Conservation (phyloP, 805 yeast genomes). For the Tetrapisispora arboricola region DNA sequence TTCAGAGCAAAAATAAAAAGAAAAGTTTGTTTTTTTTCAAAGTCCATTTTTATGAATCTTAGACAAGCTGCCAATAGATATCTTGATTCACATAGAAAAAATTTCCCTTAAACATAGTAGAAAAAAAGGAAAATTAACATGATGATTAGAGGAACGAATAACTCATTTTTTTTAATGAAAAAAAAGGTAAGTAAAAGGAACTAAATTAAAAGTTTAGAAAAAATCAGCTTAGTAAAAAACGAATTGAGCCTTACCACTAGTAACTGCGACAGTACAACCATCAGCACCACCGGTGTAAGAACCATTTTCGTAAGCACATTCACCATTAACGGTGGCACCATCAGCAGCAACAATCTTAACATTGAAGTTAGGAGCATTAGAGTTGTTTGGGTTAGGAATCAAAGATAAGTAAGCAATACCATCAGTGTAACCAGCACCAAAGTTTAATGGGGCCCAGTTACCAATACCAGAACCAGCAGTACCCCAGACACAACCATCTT, state of each 20-base stretch:
- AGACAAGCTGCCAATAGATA: not conserved
- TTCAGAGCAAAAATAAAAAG: not conserved
- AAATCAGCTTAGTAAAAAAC: constrained; percentile 44
- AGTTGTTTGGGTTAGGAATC: constrained; percentile 93
- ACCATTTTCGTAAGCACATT: constrained; percentile 76
- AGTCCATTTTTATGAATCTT: not conserved
- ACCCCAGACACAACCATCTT: constrained; percentile 96
- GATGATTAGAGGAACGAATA: constrained; percentile 1
- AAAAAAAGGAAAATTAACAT: constrained; percentile 3
- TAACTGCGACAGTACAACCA: constrained; percentile 92
- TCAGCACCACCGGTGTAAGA: constrained; percentile 44
- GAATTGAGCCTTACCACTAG: constrained; percentile 72
- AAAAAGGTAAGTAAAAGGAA: not conserved
- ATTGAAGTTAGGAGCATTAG: constrained; percentile 54
- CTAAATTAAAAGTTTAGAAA: not conserved
- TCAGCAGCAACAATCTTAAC: constrained; percentile 70
- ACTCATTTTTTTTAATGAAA: not conserved
- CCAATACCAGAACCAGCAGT: constrained; percentile 69
- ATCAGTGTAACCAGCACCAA: constrained; percentile 80
- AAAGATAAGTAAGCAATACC: constrained; percentile 77
- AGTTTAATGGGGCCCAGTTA: constrained; percentile 96
- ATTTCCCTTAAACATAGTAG: not conserved
- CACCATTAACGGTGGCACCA: constrained; percentile 55
- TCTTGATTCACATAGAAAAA: not conserved
- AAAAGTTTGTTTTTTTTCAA: not conserved